These are phyloP conservation scores for Vickermania ingenoplastis DNA, from an alignment of 208 protist species.

Conservation along the genomic window DNA sequence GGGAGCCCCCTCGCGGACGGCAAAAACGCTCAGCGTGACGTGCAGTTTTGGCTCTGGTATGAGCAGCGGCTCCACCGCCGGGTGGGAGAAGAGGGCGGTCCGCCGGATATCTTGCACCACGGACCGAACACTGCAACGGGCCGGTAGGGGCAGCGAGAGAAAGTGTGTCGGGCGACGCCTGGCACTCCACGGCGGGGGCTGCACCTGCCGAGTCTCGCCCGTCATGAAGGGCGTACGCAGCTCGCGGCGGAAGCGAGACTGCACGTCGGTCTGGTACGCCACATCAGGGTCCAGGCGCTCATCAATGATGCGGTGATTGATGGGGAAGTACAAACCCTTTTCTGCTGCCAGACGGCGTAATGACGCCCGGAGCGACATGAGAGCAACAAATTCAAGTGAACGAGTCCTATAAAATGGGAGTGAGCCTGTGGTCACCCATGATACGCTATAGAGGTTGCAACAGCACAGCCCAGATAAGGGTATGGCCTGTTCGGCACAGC, in stretches of 20 bases:
- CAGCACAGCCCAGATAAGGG: no score
- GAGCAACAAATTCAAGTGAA: not conserved
- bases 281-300: slow-evolving; percentile 33
- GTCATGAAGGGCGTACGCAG: slow-evolving; percentile 71
- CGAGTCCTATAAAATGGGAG: not conserved
- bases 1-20: slow-evolving; percentile 14
- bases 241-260: slow-evolving; percentile 66
- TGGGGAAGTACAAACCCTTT: slow-evolving; percentile 81
- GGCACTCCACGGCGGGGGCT: slow-evolving; percentile 49
- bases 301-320: slow-evolving; percentile 80
- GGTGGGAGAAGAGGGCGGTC: slow-evolving; percentile 55
- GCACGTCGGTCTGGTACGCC: slow-evolving; percentile 51
- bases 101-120: slow-evolving; percentile 72
- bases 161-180: slow-evolving; percentile 66
- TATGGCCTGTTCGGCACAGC: no score
- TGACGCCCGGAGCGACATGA: slow-evolving; percentile 10
- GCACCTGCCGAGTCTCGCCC: slow-evolving; percentile 67
- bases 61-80: slow-evolving; percentile 42
- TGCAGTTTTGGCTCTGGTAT: slow-evolving; percentile 58
- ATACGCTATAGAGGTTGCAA: no score
- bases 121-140: slow-evolving; percentile 27
- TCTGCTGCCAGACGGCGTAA: slow-evolving; percentile 26
- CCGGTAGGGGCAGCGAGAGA: slow-evolving; percentile 63
- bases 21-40: slow-evolving; percentile 79
- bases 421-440: no score